A percentile compares a stretch with the other conserved stretches of the same genome.
phyloP scores from a whole-genome alignment of 371 early-diverging fungal genomes.

The Mortierella polycephala region DNA sequence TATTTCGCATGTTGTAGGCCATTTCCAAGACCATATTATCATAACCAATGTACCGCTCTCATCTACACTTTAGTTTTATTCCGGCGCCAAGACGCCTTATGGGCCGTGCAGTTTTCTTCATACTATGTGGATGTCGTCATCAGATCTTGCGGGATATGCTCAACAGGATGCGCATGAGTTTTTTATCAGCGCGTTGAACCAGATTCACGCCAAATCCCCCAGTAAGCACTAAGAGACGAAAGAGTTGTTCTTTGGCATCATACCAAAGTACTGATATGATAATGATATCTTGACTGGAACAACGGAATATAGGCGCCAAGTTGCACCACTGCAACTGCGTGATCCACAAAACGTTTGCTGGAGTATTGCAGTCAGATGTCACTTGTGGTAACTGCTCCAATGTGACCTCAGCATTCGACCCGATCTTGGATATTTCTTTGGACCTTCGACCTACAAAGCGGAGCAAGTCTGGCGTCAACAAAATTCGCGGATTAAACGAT shows the following conservation, averaged over 20 bases:
- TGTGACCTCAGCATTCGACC: constrained; percentile 84
- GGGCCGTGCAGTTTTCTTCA: constrained; percentile 87
- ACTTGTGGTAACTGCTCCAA: constrained; percentile 88
- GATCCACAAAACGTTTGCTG: constrained; percentile 92
- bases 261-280: too few species aligned
- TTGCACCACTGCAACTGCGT: constrained; percentile 81
- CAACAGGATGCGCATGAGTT: constrained; percentile 99
- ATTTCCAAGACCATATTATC: background rate
- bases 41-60: background rate
- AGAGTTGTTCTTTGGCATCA: background rate
- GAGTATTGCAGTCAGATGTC: constrained; percentile 88
- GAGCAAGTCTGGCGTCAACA: constrained; percentile 44
- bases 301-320: constrained; percentile 22
- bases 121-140: constrained; percentile 88
- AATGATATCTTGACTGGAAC: too few species aligned
- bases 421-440: constrained; percentile 92
- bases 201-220: constrained; percentile 78
- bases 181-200: constrained; percentile 88
- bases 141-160: constrained; percentile 90
- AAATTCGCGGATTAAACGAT: constrained; percentile 34
- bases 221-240: constrained; percentile 26
- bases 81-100: constrained; percentile 77
- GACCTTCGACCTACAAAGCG: constrained; percentile 71
- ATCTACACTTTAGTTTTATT: constrained; percentile 66
- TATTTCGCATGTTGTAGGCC: background rate